Percentiles rank a stretch among this genome's conserved stretches.
These are phyloP conservation scores for Cercospora zeae-maydis DNA, from an alignment of 2,329 filamentous ascomycete species.

Conservation along the genomic window DNA sequence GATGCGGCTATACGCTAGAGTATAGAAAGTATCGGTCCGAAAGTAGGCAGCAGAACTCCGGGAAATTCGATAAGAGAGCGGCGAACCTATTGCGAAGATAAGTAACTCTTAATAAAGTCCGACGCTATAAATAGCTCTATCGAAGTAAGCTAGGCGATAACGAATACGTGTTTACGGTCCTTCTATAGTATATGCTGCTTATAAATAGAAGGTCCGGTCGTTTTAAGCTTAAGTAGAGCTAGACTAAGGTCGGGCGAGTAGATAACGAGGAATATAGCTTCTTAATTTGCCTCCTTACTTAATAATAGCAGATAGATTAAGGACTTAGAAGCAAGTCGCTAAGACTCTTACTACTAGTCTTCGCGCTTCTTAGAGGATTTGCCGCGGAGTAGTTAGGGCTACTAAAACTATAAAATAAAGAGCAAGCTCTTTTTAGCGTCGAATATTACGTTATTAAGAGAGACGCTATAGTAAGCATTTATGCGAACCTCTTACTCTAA, in stretches of 20 bases:
- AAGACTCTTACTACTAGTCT: constrained; percentile 52
- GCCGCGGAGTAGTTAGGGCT: constrained; percentile 38
- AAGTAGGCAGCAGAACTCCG: constrained; percentile 56
- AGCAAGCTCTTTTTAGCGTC: constrained; percentile 44
- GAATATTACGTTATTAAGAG: constrained; percentile 37
- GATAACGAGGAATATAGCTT: constrained; percentile 31
- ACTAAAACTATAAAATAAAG: constrained; percentile 46
- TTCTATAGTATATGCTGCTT: background rate
- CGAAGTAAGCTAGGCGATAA: constrained; percentile 14
- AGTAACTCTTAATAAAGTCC: constrained; percentile 1
- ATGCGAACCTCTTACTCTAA: constrained; percentile 30
- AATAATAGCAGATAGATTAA: constrained; percentile 51
- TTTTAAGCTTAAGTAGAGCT: background rate
- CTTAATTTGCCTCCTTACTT: constrained; percentile 13
- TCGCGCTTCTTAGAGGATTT: constrained; percentile 35
- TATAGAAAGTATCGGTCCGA: constrained; percentile 54
- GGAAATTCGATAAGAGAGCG: constrained; percentile 58
- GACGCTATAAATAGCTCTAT: background rate
- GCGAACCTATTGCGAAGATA: background rate
- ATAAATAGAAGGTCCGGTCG: background rate
- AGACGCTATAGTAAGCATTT: constrained; percentile 39
- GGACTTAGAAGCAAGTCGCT: constrained; percentile 49
- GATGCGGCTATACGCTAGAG: constrained; percentile 51
- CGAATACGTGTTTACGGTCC: constrained; percentile 12
- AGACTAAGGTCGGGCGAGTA: background rate